Conservation (phyloP, 768 basidiomycete genomes). For the Tephrocybe sp. region DNA sequence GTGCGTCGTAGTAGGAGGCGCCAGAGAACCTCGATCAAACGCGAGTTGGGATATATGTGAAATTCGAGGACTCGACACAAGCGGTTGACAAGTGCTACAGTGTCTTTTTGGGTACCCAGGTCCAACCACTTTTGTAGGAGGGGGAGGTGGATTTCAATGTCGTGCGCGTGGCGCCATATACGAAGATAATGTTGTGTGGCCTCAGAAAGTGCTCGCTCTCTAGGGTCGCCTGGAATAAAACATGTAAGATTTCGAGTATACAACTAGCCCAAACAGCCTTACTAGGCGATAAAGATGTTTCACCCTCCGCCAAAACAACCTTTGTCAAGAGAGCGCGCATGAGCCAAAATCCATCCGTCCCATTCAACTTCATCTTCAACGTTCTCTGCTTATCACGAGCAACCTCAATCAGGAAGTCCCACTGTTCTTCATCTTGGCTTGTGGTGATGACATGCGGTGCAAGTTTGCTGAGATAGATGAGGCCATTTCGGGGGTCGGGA, state of each 20-base stretch:
- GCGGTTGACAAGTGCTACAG: constrained; percentile 30
- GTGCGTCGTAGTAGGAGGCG: constrained; percentile 31
- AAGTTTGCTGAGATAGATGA: constrained; percentile 31
- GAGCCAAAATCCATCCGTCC: constrained; percentile 63
- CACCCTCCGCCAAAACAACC: constrained; percentile 19
- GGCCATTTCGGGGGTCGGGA: constrained; percentile 19
- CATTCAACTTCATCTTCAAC: constrained; percentile 30
- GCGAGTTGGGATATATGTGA: constrained; percentile 30
- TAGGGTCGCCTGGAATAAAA: constrained; percentile 17
- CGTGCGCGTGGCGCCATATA: constrained; percentile 35
- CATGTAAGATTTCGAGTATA: not conserved
- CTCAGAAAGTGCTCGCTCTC: constrained; percentile 22
- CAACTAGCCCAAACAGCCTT: not conserved
- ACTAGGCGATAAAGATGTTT: constrained; percentile 17
- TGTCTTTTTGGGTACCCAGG: constrained; percentile 23
- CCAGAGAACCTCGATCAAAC: constrained; percentile 43
- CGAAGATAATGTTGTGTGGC: constrained; percentile 41
- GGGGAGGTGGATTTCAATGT: constrained; percentile 45
- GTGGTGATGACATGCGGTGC: constrained; percentile 24
- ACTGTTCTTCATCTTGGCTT: constrained; percentile 33
- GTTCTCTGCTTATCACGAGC: constrained; percentile 40
- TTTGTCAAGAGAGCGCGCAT: constrained; percentile 47
- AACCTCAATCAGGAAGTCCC: constrained; percentile 49
- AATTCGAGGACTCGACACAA: constrained; percentile 37
- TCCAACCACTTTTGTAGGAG: constrained; percentile 44